These are phyloP conservation scores for Trametes sp. DNA, from an alignment of 1,284 basidiomycete genomes.

Conservation along the genomic window DNA sequence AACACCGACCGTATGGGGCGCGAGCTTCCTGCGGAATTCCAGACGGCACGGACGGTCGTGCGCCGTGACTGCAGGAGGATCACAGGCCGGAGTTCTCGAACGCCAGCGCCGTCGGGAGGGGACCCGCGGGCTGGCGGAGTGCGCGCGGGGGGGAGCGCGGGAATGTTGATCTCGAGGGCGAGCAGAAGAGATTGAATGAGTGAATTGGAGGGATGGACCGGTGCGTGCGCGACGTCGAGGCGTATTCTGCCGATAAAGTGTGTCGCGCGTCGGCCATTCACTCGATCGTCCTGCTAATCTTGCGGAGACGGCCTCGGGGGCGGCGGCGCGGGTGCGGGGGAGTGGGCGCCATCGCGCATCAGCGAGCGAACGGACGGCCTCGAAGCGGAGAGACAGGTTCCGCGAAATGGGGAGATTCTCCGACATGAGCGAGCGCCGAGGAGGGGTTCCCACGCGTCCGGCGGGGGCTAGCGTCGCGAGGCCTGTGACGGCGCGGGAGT, in stretches of 20 bases:
- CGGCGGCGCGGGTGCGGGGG: conserved; percentile 5
- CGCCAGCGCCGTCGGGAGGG: background rate
- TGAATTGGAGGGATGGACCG: conserved; percentile 8
- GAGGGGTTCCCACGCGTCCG: conserved; percentile 12
- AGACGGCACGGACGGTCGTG: background rate
- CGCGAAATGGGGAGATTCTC: conserved; percentile 22
- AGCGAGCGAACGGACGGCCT: background rate
- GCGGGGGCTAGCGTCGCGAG: background rate
- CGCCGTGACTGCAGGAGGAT: conserved; percentile 1
- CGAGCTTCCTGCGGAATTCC: conserved; percentile 12
- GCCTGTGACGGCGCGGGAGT: conserved; percentile 7
- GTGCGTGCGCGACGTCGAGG: conserved; percentile 1
- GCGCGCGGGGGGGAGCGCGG: conserved; percentile 1
- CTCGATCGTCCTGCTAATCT: conserved; percentile 32
- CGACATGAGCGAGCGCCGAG: conserved; percentile 18
- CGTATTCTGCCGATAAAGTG: conserved; percentile 27
- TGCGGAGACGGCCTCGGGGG: background rate
- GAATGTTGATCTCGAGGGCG: conserved; percentile 15
- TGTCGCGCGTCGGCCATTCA: conserved; percentile 18
- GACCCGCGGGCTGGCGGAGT: background rate
- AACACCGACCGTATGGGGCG: conserved; percentile 31
- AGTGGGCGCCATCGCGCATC: background rate
- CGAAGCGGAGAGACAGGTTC: conserved; percentile 17
- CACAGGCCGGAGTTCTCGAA: conserved; percentile 6
- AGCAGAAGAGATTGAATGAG: conserved; percentile 4